These are phyloP conservation scores for Nasturtium officinale DNA, from an alignment of 345 rosid genomes.

Conservation along the genomic window DNA sequence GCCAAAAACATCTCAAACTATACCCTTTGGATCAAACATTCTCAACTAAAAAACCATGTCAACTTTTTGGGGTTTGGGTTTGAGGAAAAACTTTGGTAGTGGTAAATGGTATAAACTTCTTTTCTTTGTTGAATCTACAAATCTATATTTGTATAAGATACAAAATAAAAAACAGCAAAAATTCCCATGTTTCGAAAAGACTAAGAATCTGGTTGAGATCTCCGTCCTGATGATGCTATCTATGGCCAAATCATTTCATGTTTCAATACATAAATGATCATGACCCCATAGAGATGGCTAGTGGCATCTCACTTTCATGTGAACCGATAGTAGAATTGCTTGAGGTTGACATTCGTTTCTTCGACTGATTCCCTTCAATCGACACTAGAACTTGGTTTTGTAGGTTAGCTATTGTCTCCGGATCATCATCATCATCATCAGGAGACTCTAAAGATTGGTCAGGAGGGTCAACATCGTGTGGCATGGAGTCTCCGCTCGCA, in stretches of 20 bases:
- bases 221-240: conserved; percentile 25
- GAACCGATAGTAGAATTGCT: conserved; percentile 38
- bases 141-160: conserved; percentile 40
- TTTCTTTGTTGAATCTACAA: conserved; percentile 32
- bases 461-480: conserved; percentile 26
- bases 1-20: conserved; percentile 15
- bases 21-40: conserved; percentile 21
- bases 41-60: conserved; percentile 9
- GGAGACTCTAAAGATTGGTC: conserved; percentile 23
- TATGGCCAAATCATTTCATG: conserved; percentile 11
- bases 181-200: conserved; percentile 13
- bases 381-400: conserved; percentile 38
- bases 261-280: conserved; percentile 26
- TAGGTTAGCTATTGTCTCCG: conserved; percentile 24
- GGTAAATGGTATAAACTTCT: conserved; percentile 17
- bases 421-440: conserved; percentile 24
- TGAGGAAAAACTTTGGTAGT: conserved; percentile 11
- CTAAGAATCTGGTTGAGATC: conserved; percentile 26
- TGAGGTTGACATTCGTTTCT: conserved; percentile 44
- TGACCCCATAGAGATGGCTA: conserved; percentile 47
- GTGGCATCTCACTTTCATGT: conserved; percentile 49
- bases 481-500: neutral
- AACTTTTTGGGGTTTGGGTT: neutral
- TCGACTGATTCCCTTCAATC: conserved; percentile 36
- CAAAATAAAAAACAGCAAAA: conserved; percentile 25